Conservation (phyloP, 768 basidiomycete species). For the Trametes villosa region DNA sequence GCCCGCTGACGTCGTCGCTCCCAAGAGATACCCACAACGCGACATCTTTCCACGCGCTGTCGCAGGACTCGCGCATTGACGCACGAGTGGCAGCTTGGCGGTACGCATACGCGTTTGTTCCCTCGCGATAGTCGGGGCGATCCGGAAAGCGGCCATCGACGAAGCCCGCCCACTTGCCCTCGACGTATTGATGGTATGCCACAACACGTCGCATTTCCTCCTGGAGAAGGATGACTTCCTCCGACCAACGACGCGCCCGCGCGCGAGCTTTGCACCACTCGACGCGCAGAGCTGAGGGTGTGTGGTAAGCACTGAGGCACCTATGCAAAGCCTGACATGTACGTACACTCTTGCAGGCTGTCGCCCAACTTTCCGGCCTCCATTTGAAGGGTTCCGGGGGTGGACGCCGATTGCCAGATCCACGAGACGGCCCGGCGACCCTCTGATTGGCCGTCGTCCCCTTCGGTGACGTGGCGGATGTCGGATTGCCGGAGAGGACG, state of each 20-base stretch:
- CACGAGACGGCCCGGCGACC: slow-evolving; percentile 19
- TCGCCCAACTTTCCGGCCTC: not conserved
- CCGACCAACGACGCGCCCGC: slow-evolving; percentile 16
- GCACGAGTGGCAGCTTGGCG: no score
- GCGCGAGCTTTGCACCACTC: slow-evolving; percentile 21
- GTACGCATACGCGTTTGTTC: no score
- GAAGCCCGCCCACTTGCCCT: no score
- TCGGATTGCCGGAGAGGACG: slow-evolving; percentile 4
- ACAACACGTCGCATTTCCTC: slow-evolving; percentile 25
- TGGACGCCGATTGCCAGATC: slow-evolving; percentile 12
- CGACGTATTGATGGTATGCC: no score
- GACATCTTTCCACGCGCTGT: no score
- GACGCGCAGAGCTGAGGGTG: slow-evolving; percentile 3
- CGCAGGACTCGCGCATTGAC: no score
- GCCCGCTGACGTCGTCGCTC: no score
- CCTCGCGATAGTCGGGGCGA: no score
- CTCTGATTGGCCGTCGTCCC: slow-evolving; percentile 1
- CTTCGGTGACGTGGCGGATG: slow-evolving; percentile 4
- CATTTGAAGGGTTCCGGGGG: not conserved
- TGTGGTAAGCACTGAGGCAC: not conserved
- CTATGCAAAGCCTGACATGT: no score
- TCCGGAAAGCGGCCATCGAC: no score
- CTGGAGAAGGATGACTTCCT: slow-evolving; percentile 20
- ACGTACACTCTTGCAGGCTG: not conserved
- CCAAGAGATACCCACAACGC: no score